Conservation (phyloP, 805 yeast genomes). For the Lipomyces mesembrius region DNA sequence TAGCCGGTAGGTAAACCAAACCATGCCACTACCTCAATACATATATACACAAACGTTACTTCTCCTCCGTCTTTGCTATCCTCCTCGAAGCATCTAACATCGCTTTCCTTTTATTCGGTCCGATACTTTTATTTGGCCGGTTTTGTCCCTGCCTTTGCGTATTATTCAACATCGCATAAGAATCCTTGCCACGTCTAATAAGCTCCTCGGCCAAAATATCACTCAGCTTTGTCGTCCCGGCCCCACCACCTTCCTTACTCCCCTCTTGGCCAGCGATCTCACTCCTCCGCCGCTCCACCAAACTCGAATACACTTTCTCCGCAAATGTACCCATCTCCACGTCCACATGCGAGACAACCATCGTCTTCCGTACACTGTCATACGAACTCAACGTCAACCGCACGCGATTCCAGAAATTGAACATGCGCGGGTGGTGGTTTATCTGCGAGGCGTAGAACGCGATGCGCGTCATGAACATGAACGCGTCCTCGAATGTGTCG, state of each 20-base stretch:
- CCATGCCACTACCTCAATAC: no score
- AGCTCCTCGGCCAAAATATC: background rate
- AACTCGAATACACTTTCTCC: background rate
- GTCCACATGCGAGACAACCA: constrained; percentile 2
- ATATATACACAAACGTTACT: background rate
- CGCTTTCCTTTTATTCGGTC: background rate
- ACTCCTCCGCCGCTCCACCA: background rate
- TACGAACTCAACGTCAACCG: constrained; percentile 19
- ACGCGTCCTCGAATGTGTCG: constrained; percentile 27
- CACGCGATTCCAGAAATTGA: constrained; percentile 25
- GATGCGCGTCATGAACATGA: constrained; percentile 26
- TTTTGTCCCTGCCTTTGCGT: background rate
- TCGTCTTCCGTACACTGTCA: background rate
- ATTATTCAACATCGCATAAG: background rate
- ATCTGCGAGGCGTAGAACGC: constrained; percentile 25
- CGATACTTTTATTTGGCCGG: background rate
- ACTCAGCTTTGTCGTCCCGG: background rate
- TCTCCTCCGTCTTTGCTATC: background rate
- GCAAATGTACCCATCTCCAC: constrained; percentile 14
- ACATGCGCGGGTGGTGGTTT: constrained; percentile 31
- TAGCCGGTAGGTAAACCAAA: no score
- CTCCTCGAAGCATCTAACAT: background rate
- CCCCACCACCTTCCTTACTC: background rate
- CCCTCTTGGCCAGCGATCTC: background rate
- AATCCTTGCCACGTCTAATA: background rate